These are phyloP conservation scores for Mycena galopus DNA, from an alignment of 768 basidiomycete genomes.

Conservation along the genomic window DNA sequence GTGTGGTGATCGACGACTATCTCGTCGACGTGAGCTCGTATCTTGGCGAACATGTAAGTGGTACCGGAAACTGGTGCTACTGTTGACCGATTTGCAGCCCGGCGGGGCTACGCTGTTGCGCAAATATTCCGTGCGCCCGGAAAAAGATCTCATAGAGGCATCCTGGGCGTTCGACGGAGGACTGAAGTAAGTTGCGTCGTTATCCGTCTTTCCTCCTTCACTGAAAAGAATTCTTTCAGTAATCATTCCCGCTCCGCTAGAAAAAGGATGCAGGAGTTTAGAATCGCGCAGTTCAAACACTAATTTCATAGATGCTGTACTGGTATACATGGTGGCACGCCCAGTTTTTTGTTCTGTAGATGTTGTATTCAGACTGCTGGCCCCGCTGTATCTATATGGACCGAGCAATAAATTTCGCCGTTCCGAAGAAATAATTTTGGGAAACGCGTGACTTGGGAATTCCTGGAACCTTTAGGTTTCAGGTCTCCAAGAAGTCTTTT, in stretches of 20 bases:
- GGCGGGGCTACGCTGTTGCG: slow-evolving; percentile 70
- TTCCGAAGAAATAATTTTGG: neutral
- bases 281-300: slow-evolving; percentile 57
- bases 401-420: no score
- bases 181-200: slow-evolving; percentile 56
- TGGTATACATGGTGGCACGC: neutral
- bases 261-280: slow-evolving; percentile 60
- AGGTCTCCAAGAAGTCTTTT: no score
- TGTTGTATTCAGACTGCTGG: neutral
- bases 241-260: slow-evolving; percentile 73
- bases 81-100: slow-evolving; percentile 57
- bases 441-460: neutral
- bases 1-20: slow-evolving; percentile 72
- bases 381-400: no score
- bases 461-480: no score
- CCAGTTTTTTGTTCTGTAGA: neutral
- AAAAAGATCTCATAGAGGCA: slow-evolving; percentile 57
- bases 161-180: slow-evolving; percentile 79
- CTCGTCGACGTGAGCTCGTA: slow-evolving; percentile 74
- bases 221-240: slow-evolving; percentile 11
- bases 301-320: neutral
- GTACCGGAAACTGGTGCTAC: neutral
- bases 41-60: slow-evolving; percentile 75
- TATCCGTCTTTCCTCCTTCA: neutral
- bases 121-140: slow-evolving; percentile 55